Base-by-base conservation (phyloP, 1,139 yeast genomes). In the Saccharomyces hybrid region DNA sequence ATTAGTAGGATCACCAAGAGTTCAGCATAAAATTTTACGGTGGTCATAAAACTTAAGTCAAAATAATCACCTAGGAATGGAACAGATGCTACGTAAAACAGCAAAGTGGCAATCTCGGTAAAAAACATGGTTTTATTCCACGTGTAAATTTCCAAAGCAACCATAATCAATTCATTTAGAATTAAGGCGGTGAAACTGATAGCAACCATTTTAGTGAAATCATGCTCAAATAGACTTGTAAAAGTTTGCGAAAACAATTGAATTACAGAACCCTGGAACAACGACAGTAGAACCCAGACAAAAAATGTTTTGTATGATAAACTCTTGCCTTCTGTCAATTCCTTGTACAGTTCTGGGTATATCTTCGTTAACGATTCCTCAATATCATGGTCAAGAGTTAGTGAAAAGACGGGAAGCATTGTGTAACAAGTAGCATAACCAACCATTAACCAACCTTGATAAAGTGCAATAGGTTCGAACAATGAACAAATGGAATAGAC, bases 371-470 rank as follows among this genome's bases (percentile, higher is more conserved):
- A 78, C 54, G 85, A 86, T 68, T 91, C 97, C 64, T 86, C 93
- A 53, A 95, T 90, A 70, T 95, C 99, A 57, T 84, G 83, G 69
- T 95, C 99, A 53, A 89, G 77, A 0, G 95, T 96, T 59, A 95
- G 74, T 0, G 97, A 88, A 66, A 95, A 95, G 1, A 95, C 99
- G 0, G 99, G 99, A 52, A 95, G 93, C 99, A 95, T 95, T 0
- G 99, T 95, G 69, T 93, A 95, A 51, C 89, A 78, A 0, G 99
- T 95, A 0, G 99, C 96, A 71, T 93, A 95, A 1, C 99, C 99
- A 48, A 95, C 99, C 97, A 95, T 91, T 53, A 95, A 77, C 86
- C 96, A 93, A 3, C 99, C 99, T 69, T 91, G 90, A 67, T 87
- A 89, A 55, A 95, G 77, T 0, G 98, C 99, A 56, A 93, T 76